Base-by-base conservation (phyloP, 768 basidiomycete genomes). In the Rhodotorula toruloides region DNA sequence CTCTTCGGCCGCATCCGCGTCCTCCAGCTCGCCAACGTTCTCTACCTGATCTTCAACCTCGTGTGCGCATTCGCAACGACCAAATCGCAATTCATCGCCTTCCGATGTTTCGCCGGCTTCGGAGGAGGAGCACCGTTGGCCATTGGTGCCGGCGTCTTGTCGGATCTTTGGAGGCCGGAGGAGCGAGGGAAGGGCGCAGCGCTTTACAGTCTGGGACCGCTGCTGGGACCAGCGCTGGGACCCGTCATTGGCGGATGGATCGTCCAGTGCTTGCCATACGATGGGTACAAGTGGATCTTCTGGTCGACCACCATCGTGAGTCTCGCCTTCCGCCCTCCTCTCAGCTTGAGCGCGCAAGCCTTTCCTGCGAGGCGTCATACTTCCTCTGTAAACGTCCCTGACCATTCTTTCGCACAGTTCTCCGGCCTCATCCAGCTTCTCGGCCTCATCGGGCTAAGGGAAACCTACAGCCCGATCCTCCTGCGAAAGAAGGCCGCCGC, bases 51-150 rank as follows among this genome's bases (percentile, higher is more conserved):
- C 47, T 66, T 71, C 68, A 76, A 87, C 74, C 12, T 88, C 83
- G 86, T 87, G 83, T 76, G 73, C 84, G 25, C 85, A 0, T 88
- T 87, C 63, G 84, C 87, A 0, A 81, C 81, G 59, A 47, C 79
- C 56, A 80, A 81, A 61, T 78, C 76, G 0, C 82, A 87, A 69
- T 77, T 88, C 19, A 83, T 88, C 55, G 84, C 79, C 0, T 89
- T 89, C 72, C 83, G 87, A 27, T 83, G 89, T 68, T 76, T 89
- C 4, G 78, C 87, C 2, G 87, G 88, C 3, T 63, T 89, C 3
- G 88, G 88, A 34, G 88, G 87, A 1, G 85, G 86, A 58, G 87
- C 87, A 0, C 86, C 87, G 11, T 77, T 87, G 3, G 77, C 84
- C 14, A 83, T 87, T 25, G 87, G 87, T 55, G 87, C 86, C 31